These are phyloP conservation scores for Mycena capillaripes DNA, from an alignment of 768 basidiomycete genomes.

Conservation along the genomic window DNA sequence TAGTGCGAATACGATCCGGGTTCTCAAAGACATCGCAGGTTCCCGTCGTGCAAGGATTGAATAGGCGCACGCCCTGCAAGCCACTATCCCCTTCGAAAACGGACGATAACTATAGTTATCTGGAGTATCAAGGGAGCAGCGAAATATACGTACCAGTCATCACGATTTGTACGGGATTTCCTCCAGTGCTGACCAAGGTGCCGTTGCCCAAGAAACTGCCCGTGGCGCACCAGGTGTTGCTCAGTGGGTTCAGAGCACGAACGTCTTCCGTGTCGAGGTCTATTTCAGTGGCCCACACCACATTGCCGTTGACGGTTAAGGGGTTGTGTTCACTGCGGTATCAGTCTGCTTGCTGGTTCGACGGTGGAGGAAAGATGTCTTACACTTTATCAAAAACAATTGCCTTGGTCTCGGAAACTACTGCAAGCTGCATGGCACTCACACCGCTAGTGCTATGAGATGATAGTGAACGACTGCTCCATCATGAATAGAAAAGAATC, in stretches of 20 bases:
- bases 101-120: background rate
- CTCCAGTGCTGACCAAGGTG: slow-evolving; percentile 48
- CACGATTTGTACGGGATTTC: slow-evolving; percentile 19
- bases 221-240: slow-evolving; percentile 58
- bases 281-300: slow-evolving; percentile 61
- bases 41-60: slow-evolving; percentile 53
- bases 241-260: slow-evolving; percentile 49
- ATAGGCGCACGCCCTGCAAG: slow-evolving; percentile 53
- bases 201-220: slow-evolving; percentile 58
- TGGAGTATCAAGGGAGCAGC: background rate
- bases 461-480: no score
- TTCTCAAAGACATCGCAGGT: slow-evolving; percentile 53
- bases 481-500: no score
- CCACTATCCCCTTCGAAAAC: slow-evolving; percentile 41
- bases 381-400: slow-evolving; percentile 42
- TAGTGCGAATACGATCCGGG: slow-evolving; percentile 47
- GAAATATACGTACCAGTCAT: slow-evolving; percentile 26
- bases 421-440: slow-evolving; percentile 37
- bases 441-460: slow-evolving; percentile 40
- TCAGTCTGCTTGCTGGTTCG: background rate
- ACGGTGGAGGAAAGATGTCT: background rate
- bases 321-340: slow-evolving; percentile 51
- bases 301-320: slow-evolving; percentile 54
- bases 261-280: slow-evolving; percentile 55
- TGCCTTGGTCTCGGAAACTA: slow-evolving; percentile 37